These are phyloP conservation scores for Salix purpurea DNA, from an alignment of 345 rosid species.

Conservation along the genomic window DNA sequence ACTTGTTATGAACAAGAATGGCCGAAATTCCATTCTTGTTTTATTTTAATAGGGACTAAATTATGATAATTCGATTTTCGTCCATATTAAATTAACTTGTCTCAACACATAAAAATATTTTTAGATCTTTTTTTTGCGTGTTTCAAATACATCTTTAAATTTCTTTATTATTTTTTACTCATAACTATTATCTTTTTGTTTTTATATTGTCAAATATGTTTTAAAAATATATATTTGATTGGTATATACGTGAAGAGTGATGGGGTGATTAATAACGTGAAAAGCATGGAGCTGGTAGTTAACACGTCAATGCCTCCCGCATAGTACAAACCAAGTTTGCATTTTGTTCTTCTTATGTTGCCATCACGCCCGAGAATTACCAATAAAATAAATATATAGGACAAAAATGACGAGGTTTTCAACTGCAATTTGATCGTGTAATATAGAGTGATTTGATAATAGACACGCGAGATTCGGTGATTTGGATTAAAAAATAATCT, in stretches of 20 bases:
- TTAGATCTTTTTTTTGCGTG: too few species aligned
- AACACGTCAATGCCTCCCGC: not conserved
- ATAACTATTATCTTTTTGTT: too few species aligned
- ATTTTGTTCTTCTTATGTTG: not conserved
- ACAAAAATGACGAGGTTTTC: not conserved
- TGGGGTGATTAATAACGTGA: constrained; percentile 5
- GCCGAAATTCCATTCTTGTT: not conserved
- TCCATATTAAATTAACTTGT: not conserved
- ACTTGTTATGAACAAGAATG: not conserved
- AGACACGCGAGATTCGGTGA: too few species aligned
- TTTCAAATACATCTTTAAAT: too few species aligned
- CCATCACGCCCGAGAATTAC: not conserved
- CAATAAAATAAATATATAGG: not conserved
- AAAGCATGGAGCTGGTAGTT: not conserved
- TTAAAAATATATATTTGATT: not conserved
- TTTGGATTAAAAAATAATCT: too few species aligned
- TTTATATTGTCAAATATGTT: too few species aligned
- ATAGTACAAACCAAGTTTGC: not conserved
- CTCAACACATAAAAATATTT: too few species aligned
- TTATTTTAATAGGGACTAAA: not conserved
- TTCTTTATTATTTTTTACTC: too few species aligned
- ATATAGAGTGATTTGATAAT: too few species aligned
- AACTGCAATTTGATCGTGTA: too few species aligned
- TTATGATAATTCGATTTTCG: not conserved
- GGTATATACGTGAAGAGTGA: not conserved